Conservation (phyloP, 345 rosid species). For the Gossypium australe region DNA sequence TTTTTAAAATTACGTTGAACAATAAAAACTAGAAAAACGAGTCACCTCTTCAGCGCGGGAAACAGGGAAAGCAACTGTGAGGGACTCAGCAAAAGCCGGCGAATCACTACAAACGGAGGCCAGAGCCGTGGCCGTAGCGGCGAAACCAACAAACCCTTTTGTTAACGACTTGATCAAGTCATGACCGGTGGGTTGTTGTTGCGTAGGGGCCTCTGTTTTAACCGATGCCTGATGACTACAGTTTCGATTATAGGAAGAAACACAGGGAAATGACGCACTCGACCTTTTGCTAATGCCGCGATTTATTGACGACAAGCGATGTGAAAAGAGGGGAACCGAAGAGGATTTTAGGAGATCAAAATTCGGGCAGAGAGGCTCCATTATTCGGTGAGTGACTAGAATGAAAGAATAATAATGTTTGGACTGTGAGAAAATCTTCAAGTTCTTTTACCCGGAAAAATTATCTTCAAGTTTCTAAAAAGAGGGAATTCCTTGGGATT, state of each 20-base stretch:
- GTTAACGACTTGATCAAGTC: constrained; percentile 28
- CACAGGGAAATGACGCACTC: constrained; percentile 17
- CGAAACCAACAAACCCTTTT: constrained; percentile 46
- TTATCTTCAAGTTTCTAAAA: not conserved
- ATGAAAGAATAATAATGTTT: not conserved
- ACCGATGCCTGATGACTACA: not conserved
- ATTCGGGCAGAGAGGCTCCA: constrained; percentile 36
- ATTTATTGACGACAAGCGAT: constrained; percentile 18
- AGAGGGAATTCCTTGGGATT: not conserved
- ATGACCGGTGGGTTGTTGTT: constrained; percentile 5
- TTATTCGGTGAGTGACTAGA: not conserved
- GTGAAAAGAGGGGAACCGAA: constrained; percentile 16
- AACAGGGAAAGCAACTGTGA: constrained; percentile 77
- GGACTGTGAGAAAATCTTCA: not conserved
- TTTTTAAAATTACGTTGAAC: not conserved
- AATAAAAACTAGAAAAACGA: not conserved
- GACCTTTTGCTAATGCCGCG: constrained; percentile 21
- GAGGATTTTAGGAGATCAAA: constrained; percentile 29
- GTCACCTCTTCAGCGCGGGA: constrained; percentile 80
- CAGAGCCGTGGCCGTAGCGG: constrained; percentile 51
- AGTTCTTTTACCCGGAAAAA: no score
- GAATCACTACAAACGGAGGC: constrained; percentile 42
- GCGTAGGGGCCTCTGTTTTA: constrained; percentile 7
- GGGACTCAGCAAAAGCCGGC: constrained; percentile 68
- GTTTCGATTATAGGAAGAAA: constrained; percentile 8